These are phyloP conservation scores for Rhodofomes roseus DNA, from an alignment of 1,284 basidiomycete species.

Conservation along the genomic window DNA sequence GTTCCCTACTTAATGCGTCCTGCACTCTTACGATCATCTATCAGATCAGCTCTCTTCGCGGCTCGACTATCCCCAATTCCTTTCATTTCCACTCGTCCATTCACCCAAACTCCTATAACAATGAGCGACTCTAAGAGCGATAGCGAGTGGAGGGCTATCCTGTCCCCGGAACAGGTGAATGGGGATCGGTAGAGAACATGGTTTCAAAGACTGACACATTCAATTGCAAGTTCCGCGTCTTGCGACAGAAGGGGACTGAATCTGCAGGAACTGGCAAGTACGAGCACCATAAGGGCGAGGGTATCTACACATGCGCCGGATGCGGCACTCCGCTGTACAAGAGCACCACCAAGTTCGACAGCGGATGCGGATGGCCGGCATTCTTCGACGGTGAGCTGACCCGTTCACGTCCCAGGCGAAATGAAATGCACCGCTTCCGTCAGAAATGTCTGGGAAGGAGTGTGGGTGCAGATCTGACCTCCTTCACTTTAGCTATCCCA, in stretches of 20 bases:
- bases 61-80: not conserved
- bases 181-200: not conserved
- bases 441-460: not conserved
- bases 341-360: conserved; percentile 88
- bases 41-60: not conserved
- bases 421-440: conserved; percentile 6
- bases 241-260: conserved; percentile 90
- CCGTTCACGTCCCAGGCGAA: not conserved
- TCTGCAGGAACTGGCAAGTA: conserved; percentile 73
- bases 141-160: conserved; percentile 82
- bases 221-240: conserved; percentile 68
- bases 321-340: conserved; percentile 78
- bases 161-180: conserved; percentile 78
- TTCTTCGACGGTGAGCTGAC: conserved; percentile 81
- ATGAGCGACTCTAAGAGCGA: conserved; percentile 41
- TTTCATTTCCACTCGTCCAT: not conserved
- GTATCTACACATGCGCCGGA: conserved; percentile 73
- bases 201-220: not conserved
- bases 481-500: conserved; percentile 62
- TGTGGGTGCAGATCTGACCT: not conserved
- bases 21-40: not conserved
- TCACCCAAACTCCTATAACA: not conserved
- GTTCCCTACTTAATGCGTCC: not conserved
- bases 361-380: conserved; percentile 96
- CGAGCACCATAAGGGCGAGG: conserved; percentile 62